phyloP scores from a whole-genome alignment of 164 flowering plant species.

The Taxillus chinensis region DNA sequence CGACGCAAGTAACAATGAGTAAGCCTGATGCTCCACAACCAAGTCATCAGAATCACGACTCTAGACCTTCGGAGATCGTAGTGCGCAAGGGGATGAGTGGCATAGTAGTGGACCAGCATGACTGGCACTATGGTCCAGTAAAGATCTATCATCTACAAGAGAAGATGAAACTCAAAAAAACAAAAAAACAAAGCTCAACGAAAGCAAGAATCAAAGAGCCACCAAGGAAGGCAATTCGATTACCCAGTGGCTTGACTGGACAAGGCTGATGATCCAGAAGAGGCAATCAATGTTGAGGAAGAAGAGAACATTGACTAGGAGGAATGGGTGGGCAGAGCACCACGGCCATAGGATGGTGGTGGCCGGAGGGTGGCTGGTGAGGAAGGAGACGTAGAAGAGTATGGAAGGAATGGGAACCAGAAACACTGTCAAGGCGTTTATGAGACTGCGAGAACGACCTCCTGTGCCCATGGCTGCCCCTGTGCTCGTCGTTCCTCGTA shows the following conservation, averaged over 20 bases:
- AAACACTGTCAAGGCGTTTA: constrained; percentile 46
- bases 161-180: not conserved
- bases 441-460: constrained; percentile 19
- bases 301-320: constrained; percentile 65
- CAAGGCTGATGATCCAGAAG: constrained; percentile 68
- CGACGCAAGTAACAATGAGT: constrained; percentile 82
- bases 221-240: not conserved
- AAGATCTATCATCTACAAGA: constrained; percentile 78
- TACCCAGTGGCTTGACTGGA: constrained; percentile 86
- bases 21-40: constrained; percentile 82
- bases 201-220: not conserved
- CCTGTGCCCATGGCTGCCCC: too few species aligned
- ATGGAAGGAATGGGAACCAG: constrained; percentile 75
- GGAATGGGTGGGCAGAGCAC: constrained; percentile 71
- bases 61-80: constrained; percentile 48
- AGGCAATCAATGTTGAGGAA: constrained; percentile 72
- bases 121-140: constrained; percentile 94
- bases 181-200: not conserved
- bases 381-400: constrained; percentile 58
- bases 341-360: constrained; percentile 45
- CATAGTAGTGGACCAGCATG: constrained; percentile 70
- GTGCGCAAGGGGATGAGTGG: constrained; percentile 49
- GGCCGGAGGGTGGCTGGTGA: constrained; percentile 16
- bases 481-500: too few species aligned
- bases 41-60: constrained; percentile 49